These are phyloP conservation scores for Cenchrus fungigraminus DNA, from an alignment of 176 grass and related monocot genomes.

Conservation along the genomic window DNA sequence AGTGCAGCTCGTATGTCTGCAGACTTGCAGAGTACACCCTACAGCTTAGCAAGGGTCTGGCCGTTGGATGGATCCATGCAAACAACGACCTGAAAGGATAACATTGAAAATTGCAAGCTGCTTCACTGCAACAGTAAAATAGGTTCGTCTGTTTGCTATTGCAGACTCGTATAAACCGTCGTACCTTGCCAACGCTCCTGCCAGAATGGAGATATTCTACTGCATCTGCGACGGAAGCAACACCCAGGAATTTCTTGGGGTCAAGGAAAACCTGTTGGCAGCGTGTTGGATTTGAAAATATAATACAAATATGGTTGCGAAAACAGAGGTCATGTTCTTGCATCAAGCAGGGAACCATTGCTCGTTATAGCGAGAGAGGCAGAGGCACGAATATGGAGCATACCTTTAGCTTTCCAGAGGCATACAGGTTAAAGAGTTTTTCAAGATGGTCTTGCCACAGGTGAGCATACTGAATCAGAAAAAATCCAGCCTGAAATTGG, in stretches of 20 bases:
- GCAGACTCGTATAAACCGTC: neutral
- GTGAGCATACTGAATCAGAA: conserved; percentile 65
- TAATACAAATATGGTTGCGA: neutral
- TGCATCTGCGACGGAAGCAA: conserved; percentile 84
- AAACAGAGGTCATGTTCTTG: neutral
- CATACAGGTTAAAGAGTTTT: conserved; percentile 65
- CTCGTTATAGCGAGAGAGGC: neutral
- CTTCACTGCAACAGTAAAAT: neutral
- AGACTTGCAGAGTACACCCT: neutral
- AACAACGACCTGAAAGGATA: conserved; percentile 68
- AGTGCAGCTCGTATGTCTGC: neutral
- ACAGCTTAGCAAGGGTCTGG: conserved; percentile 65
- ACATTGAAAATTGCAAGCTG: conserved; percentile 6
- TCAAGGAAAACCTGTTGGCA: conserved; percentile 71
- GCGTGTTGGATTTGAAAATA: neutral
- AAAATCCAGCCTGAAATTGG: conserved; percentile 72
- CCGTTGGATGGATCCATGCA: conserved; percentile 73
- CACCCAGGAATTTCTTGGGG: conserved; percentile 76
- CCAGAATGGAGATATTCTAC: conserved; percentile 98
- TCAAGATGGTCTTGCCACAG: conserved; percentile 77
- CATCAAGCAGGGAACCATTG: neutral
- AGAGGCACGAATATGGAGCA: conserved; percentile 10
- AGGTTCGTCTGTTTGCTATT: neutral
- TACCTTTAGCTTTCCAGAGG: conserved; percentile 82
- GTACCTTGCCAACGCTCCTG: conserved; percentile 92